These are phyloP conservation scores for Verticillium albo-atrum DNA, from an alignment of 2,329 filamentous ascomycete species.

Conservation along the genomic window DNA sequence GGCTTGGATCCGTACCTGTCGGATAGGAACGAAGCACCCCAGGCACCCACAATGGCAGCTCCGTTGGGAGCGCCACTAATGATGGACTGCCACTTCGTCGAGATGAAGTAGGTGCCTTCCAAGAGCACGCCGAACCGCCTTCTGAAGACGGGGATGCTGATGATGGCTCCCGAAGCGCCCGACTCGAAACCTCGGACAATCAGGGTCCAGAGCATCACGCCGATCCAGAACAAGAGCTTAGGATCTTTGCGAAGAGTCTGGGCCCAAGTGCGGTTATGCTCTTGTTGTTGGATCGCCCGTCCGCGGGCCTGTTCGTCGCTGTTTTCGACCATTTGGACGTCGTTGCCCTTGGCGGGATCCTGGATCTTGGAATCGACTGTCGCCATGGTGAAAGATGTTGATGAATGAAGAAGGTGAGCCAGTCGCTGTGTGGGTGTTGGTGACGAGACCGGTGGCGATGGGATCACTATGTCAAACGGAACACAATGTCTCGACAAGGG, in stretches of 20 bases:
- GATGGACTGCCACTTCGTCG: constrained; percentile 22
- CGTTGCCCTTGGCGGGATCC: background rate
- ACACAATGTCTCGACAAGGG: background rate
- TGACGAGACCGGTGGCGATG: background rate
- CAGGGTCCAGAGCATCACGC: constrained; percentile 23
- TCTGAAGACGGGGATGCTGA: constrained; percentile 15
- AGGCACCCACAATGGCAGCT: constrained; percentile 18
- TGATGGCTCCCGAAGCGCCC: constrained; percentile 16
- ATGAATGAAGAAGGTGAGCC: background rate
- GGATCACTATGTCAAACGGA: background rate
- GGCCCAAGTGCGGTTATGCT: constrained; percentile 18
- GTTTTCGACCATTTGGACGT: background rate
- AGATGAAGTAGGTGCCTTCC: constrained; percentile 16
- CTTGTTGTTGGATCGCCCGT: constrained; percentile 23
- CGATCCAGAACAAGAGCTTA: constrained; percentile 22
- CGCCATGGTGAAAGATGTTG: background rate
- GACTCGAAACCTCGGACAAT: constrained; percentile 22
- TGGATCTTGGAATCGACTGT: background rate
- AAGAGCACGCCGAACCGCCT: constrained; percentile 12
- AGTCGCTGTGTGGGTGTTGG: background rate
- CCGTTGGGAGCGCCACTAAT: constrained; percentile 18
- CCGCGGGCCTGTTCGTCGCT: background rate
- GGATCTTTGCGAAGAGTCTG: constrained; percentile 21
- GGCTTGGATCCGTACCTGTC: constrained; percentile 20
- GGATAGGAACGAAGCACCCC: constrained; percentile 16